These are phyloP conservation scores for Cryptococcus sp. DNA, from an alignment of 1,284 basidiomycete genomes.

Conservation along the genomic window DNA sequence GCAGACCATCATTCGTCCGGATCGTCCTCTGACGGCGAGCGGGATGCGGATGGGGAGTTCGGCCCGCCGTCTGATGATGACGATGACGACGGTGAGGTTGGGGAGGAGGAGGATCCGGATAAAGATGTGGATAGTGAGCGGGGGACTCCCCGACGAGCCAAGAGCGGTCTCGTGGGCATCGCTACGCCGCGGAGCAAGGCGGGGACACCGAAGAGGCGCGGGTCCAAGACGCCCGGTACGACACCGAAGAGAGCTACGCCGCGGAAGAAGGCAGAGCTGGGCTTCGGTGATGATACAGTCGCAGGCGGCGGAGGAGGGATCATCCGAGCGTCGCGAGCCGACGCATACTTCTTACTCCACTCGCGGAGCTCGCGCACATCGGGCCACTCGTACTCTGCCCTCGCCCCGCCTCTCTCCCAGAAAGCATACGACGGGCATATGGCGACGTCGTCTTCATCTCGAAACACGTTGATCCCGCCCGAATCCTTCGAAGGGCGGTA, in stretches of 20 bases:
- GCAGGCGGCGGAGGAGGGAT: conserved; percentile 37
- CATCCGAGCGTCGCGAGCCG: conserved; percentile 59
- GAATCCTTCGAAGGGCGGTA: conserved; percentile 54
- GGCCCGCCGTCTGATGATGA: conserved; percentile 28
- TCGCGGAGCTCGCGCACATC: conserved; percentile 69
- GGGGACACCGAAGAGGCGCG: conserved; percentile 19
- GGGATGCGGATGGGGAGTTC: conserved; percentile 13
- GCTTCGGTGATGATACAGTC: background rate
- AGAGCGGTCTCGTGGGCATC: conserved; percentile 27
- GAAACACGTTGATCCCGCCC: conserved; percentile 6
- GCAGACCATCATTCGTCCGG: conserved; percentile 26
- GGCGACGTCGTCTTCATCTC: conserved; percentile 1
- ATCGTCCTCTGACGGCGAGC: conserved; percentile 27
- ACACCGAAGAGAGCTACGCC: conserved; percentile 27
- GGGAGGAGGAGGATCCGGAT: conserved; percentile 29
- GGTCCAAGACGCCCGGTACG: conserved; percentile 14
- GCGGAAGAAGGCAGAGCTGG: conserved; percentile 16
- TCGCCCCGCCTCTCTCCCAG: conserved; percentile 61
- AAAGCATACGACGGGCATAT: conserved; percentile 42
- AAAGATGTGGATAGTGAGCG: conserved; percentile 13
- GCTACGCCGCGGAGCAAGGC: conserved; percentile 11
- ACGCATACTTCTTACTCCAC: conserved; percentile 72
- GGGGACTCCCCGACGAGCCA: conserved; percentile 32
- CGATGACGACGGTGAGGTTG: conserved; percentile 23
- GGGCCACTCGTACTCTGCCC: conserved; percentile 70